A percentile compares a stretch with the other conserved stretches of the same genome.
Evolutionary conservation across 2,329 filamentous ascomycete species (phyloP).

Genomic region (Talaromyces sp.): DNA sequence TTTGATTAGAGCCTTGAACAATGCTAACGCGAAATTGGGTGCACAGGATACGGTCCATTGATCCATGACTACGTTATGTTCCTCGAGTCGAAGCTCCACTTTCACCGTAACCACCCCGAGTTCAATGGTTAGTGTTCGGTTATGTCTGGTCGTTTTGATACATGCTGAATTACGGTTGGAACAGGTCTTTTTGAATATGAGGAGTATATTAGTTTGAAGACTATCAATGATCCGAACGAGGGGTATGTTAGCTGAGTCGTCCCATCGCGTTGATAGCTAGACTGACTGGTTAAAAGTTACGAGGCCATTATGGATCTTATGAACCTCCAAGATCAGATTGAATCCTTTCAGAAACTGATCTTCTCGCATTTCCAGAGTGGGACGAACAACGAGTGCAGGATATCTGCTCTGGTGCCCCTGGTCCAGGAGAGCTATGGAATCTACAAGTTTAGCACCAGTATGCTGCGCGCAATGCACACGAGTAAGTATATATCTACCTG

Average conservation of each 20-base stretch:
- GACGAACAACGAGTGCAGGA: slow-evolving; percentile 92
- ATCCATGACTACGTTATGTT: slow-evolving; percentile 98
- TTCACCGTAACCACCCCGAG: slow-evolving; percentile 92
- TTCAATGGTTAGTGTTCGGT: slow-evolving; percentile 69
- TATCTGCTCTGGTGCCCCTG: slow-evolving; percentile 84
- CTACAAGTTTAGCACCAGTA: slow-evolving; percentile 99
- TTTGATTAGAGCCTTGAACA: too few species aligned
- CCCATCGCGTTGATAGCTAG: background rate
- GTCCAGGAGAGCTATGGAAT: slow-evolving; percentile 99
- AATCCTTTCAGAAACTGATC: slow-evolving; percentile 96
- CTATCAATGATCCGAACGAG: slow-evolving; percentile 97
- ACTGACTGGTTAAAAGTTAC: slow-evolving; percentile 45
- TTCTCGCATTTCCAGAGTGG: slow-evolving; percentile 93
- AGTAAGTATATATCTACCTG: slow-evolving; percentile 51
- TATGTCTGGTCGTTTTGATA: background rate
- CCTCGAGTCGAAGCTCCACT: slow-evolving; percentile 87
- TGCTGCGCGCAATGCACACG: slow-evolving; percentile 96
- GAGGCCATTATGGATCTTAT: slow-evolving; percentile 97
- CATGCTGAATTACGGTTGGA: background rate
- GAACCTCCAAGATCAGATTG: slow-evolving; percentile 95
- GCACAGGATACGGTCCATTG: slow-evolving; percentile 76
- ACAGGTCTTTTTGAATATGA: slow-evolving; percentile 88
- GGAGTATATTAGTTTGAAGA: slow-evolving; percentile 96
- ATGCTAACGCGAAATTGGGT: too few species aligned
- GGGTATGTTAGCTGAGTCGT: slow-evolving; percentile 51